phyloP scores from a whole-genome alignment of 2,329 filamentous ascomycete species.

The Penicillium aurantiogriseum region DNA sequence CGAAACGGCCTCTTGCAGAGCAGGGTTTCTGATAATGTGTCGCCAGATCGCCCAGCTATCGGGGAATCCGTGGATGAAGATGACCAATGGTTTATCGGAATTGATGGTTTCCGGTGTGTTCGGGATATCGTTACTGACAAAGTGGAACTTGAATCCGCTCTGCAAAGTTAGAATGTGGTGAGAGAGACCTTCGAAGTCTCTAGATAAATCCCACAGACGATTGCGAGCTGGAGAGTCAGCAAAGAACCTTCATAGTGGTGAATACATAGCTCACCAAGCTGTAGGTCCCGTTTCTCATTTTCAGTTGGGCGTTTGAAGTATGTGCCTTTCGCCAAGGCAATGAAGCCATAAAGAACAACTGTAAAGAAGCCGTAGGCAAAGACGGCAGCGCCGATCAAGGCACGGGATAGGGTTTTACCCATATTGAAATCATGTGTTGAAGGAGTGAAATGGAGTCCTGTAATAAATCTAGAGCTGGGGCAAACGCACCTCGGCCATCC shows the following conservation, averaged over 20 bases:
- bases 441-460: not conserved
- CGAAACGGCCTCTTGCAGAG: slow-evolving; percentile 41
- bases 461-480: not conserved
- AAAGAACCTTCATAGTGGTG: not conserved
- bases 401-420: slow-evolving; percentile 19
- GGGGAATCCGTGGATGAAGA: slow-evolving; percentile 61
- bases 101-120: slow-evolving; percentile 20
- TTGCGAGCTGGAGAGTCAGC: slow-evolving; percentile 45
- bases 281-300: slow-evolving; percentile 41
- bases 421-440: slow-evolving; percentile 15
- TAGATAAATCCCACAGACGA: slow-evolving; percentile 55
- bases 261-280: slow-evolving; percentile 37
- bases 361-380: slow-evolving; percentile 40
- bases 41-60: slow-evolving; percentile 59
- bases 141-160: slow-evolving; percentile 55
- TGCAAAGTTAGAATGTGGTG: slow-evolving; percentile 54
- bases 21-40: slow-evolving; percentile 45
- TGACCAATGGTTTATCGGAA: slow-evolving; percentile 43
- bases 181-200: slow-evolving; percentile 46
- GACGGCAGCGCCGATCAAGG: slow-evolving; percentile 18
- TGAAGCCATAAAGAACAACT: slow-evolving; percentile 31
- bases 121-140: slow-evolving; percentile 46
- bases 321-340: slow-evolving; percentile 33
- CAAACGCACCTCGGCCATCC: not conserved
- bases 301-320: slow-evolving; percentile 42